Evolutionary conservation across 805 yeast species (phyloP), one percentile per base, ranked within the genome.

Genomic region (Zygotorulaspora sp.): DNA sequence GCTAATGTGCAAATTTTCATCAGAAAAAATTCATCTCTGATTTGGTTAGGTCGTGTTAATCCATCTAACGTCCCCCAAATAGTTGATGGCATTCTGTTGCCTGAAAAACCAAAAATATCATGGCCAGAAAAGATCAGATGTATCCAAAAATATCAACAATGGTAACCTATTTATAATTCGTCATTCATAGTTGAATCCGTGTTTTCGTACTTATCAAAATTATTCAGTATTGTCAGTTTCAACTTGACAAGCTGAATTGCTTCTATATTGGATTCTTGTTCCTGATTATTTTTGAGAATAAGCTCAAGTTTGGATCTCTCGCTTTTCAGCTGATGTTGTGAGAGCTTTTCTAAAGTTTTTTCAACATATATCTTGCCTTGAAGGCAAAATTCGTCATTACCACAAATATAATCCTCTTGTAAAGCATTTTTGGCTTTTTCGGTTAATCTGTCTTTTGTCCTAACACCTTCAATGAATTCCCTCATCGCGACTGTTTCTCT

Each of bases 1-100:
- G 97, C 97, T 2, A 90, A 90, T 58, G 83, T 86, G 3, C 71
- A 87, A 35, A 75, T 90, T 11, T 88, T 87, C 56, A 64, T 78
- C 47, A 78, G 72, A 46, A 52, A 46, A 3, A 43, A 60, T 3
- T 42, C 43, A 14, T 65, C 84, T 48, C 78, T 80, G 41, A 74
- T 88, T 19, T 88, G 97, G 97, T 66, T 86, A 55, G 98, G 95
- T 1, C 72, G 90, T 44, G 81, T 94, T 38, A 70, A 75, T 3
- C 97, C 97, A 3, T 69, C 71, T 35, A 84, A 86, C 52, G 83
- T 81, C 16, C 71, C 72, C 40, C 80, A 83, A 2, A 77, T 90
- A 6, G 84, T 86, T 36, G 83, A 87, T 49, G 79, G 94, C 8
- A 71, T 92, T 24, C 51, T 83, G 12, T 69, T 77, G 5, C 81